Evolutionary conservation across 352 stramenopile genomes (phyloP).

Genomic region (Phytophthora palmivora): DNA sequence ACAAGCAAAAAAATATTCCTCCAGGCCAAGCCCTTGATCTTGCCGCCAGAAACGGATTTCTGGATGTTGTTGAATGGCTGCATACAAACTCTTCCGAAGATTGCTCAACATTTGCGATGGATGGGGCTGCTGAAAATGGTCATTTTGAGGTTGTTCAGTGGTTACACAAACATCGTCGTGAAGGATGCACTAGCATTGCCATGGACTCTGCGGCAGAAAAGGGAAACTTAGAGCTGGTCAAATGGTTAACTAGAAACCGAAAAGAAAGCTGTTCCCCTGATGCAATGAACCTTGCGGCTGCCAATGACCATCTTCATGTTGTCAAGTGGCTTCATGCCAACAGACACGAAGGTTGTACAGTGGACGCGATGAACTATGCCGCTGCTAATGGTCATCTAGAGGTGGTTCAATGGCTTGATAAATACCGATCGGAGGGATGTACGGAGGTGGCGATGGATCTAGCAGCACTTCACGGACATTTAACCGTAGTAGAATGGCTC

Average conservation of each 20-base stretch:
- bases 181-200: constrained; percentile 11
- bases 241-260: constrained; percentile 13
- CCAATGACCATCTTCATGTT: constrained; percentile 10
- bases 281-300: constrained; percentile 10
- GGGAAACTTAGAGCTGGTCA: constrained; percentile 11
- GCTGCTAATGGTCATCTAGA: constrained; percentile 2
- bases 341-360: constrained; percentile 10
- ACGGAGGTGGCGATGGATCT: constrained; percentile 12
- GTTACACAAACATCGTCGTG: constrained; percentile 2
- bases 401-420: constrained; percentile 20
- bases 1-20: no score
- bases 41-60: background rate
- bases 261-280: constrained; percentile 10
- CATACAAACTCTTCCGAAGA: background rate
- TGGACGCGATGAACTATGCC: constrained; percentile 11
- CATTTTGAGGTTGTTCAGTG: background rate
- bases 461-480: no score
- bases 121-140: background rate
- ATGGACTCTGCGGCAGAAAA: constrained; percentile 15
- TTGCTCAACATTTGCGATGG: background rate
- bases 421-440: constrained; percentile 8
- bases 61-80: background rate
- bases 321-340: no score
- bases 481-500: no score
- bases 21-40: no score